These are phyloP conservation scores for Colletotrichum kahawae DNA, from an alignment of 2,329 filamentous ascomycete genomes.

Conservation along the genomic window DNA sequence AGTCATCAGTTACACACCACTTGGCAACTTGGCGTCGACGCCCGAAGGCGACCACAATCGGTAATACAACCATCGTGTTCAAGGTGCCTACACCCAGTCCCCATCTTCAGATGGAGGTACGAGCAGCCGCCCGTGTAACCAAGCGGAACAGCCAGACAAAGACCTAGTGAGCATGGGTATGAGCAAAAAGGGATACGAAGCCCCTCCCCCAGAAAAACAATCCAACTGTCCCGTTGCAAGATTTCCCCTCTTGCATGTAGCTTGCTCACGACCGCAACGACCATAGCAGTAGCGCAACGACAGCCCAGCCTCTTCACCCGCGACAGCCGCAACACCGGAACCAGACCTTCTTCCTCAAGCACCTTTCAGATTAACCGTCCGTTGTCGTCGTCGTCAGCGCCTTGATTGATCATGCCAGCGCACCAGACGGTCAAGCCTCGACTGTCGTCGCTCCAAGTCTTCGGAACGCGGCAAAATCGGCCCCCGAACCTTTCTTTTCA, in stretches of 20 bases:
- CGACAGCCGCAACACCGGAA: not conserved
- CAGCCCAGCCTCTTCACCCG: not conserved
- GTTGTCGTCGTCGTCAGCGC: not conserved
- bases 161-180: not conserved
- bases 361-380: not conserved
- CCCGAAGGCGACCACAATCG: not conserved
- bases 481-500: not conserved
- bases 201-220: rapidly evolving
- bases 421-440: not conserved
- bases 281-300: not conserved
- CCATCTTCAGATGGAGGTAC: not conserved
- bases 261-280: not conserved
- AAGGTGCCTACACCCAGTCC: not conserved
- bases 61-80: not conserved
- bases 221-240: not conserved
- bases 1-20: not conserved
- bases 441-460: not conserved
- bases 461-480: not conserved
- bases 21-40: not conserved
- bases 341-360: not conserved
- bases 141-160: not conserved
- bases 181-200: not conserved
- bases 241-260: not conserved
- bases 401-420: not conserved
- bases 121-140: not conserved